Evolutionary conservation across 306 rosid genomes (phyloP).

Genomic region (Cicer bijugum): DNA sequence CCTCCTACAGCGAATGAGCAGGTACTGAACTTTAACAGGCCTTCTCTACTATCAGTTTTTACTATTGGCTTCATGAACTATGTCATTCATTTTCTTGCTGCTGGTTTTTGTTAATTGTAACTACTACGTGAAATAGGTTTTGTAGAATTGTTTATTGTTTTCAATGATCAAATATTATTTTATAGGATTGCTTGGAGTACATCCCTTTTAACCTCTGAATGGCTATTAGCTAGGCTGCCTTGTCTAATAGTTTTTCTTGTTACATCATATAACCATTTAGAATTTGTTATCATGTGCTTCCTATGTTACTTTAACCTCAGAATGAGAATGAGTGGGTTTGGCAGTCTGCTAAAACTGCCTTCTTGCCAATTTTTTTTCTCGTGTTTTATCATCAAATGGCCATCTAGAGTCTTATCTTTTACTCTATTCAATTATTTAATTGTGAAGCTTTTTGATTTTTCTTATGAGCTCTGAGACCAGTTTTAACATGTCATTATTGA

Average conservation of each 20-base stretch:
- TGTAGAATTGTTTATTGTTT: conserved; percentile 9
- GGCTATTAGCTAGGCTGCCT: neutral
- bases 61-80: neutral
- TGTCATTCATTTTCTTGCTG: neutral
- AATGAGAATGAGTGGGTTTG: neutral
- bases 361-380: neutral
- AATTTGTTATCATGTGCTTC: neutral
- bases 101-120: conserved; percentile 6
- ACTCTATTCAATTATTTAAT: neutral
- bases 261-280: conserved; percentile 11
- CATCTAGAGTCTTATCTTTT: neutral
- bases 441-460: neutral
- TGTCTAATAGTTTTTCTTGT: conserved; percentile 15
- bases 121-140: conserved; percentile 4
- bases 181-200: neutral
- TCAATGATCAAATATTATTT: conserved; percentile 2
- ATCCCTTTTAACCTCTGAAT: conserved; percentile 9
- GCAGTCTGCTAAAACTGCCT: conserved; percentile 3
- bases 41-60: conserved; percentile 3
- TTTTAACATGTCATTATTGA: neutral
- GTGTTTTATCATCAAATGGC: conserved; percentile 24
- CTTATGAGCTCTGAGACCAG: conserved; percentile 1
- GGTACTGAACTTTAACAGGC: conserved; percentile 48
- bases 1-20: conserved; percentile 99
- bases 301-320: conserved; percentile 8